Evolutionary conservation across 805 yeast species (phyloP), one percentile per base, ranked within the genome.

Genomic region (Myxozyma monticola): DNA sequence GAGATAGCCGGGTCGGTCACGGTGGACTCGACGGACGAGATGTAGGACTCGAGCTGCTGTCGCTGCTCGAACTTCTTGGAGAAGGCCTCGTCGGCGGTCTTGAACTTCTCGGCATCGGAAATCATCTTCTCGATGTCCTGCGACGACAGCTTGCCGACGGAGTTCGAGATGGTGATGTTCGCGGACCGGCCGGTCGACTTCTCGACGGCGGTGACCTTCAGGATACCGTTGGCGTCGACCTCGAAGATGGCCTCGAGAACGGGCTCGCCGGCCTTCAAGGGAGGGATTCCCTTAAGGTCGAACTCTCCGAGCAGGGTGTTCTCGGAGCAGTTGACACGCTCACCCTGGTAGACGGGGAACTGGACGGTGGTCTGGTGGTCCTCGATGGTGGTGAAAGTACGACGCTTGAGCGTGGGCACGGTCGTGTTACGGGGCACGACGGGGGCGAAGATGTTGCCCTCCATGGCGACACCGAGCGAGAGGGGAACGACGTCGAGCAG

Each of bases 341-440:
- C 99, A 84, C 99, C 99, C 82, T 91, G 97, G 84, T 85, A 91
- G 63, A 91, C 98, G 76, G 96, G 97, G 86, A 91, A 89, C 77
- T 88, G 93, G 62, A 91, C 98, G 65, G 96, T 88, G 70, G 98
- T 91, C 80, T 91, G 99, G 82, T 88, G 88, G 82, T 91, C 99
- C 67, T 86, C 96, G 70, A 88, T 95, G 65, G 99, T 91, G 72
- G 99, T 89, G 88, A 91, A 91, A 66, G 96, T 91, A 81, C 96
- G 89, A 72, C 96, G 85, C 86, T 91, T 91, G 78, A 89, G 86
- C 75, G 98, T 91, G 76, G 99, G 99, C 67, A 91, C 96, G 68
- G 98, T 91, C 66, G 98, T 87, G 87, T 93, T 93, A 82, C 99
- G 89, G 79, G 96, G 96, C 66, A 93, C 95, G 73, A 93, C 96